phyloP scores from a whole-genome alignment of 257 asterid genomes.

The Paraleonurus japonicus region DNA sequence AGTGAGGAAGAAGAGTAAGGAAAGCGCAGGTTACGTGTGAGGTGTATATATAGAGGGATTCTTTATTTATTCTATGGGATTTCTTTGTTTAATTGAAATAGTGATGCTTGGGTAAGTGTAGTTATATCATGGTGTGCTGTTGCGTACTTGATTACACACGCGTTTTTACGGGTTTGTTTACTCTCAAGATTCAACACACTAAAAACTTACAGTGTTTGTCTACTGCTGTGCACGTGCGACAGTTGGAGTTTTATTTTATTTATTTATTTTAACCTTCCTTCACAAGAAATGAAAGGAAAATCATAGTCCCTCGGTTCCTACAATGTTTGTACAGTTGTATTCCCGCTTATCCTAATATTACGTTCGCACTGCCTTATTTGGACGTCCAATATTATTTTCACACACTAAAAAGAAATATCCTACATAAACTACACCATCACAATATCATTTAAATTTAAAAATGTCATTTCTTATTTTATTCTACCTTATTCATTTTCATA shows the following conservation, averaged over 20 bases:
- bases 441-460: no score
- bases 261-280: neutral
- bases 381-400: no score
- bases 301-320: no score
- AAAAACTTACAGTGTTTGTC: neutral
- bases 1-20: slow-evolving; percentile 23
- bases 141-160: slow-evolving; percentile 32
- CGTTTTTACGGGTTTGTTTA: slow-evolving; percentile 27
- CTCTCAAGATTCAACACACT: neutral
- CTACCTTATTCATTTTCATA: no score
- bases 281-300: neutral
- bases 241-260: neutral
- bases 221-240: slow-evolving; percentile 25
- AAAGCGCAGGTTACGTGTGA: slow-evolving; percentile 33
- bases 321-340: no score
- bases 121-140: slow-evolving; percentile 28
- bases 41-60: slow-evolving; percentile 36
- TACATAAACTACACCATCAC: no score
- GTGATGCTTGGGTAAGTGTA: slow-evolving; percentile 20
- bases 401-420: no score
- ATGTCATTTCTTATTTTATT: no score
- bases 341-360: no score
- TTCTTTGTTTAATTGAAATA: neutral
- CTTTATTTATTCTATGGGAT: slow-evolving; percentile 5
- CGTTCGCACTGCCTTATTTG: no score